A percentile compares a stretch with the other conserved stretches of the same genome.
Conservation (phyloP, 495 filamentous ascomycete species). For the Aspergillus egyptiacus region DNA sequence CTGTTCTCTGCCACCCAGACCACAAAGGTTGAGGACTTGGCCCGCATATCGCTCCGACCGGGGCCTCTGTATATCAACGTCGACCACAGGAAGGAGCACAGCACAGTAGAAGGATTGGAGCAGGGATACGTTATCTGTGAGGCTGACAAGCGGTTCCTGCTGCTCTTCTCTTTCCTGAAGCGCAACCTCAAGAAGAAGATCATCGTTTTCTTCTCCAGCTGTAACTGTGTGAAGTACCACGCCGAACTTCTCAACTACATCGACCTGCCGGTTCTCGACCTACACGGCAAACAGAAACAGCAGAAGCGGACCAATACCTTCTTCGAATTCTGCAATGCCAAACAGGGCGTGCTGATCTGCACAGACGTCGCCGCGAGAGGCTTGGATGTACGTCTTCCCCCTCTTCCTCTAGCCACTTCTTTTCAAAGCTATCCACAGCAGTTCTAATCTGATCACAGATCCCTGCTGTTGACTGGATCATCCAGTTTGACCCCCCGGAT, state of each 20-base stretch:
- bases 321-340: slow-evolving; percentile 97
- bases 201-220: slow-evolving; percentile 94
- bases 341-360: slow-evolving; percentile 83
- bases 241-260: slow-evolving; percentile 93
- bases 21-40: slow-evolving; percentile 95
- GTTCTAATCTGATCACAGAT: slow-evolving; percentile 46
- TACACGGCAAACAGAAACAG: slow-evolving; percentile 95
- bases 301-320: slow-evolving; percentile 96
- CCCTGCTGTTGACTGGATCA: slow-evolving; percentile 88
- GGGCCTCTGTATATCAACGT: slow-evolving; percentile 97
- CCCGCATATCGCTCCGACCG: slow-evolving; percentile 83
- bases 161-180: slow-evolving; percentile 95
- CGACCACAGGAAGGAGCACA: slow-evolving; percentile 68
- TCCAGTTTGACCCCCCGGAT: slow-evolving; percentile 92
- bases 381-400: slow-evolving; percentile 59
- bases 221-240: slow-evolving; percentile 91
- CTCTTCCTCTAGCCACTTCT: not conserved
- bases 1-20: slow-evolving; percentile 97
- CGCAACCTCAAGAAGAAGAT: slow-evolving; percentile 88
- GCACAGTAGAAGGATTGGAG: slow-evolving; percentile 86
- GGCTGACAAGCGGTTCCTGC: slow-evolving; percentile 84
- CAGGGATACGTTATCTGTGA: slow-evolving; percentile 95
- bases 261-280: slow-evolving; percentile 71
- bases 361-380: slow-evolving; percentile 95
- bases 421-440: slow-evolving; percentile 6